Conservation (phyloP, 371 early-diverging fungal species). For the Apophysomyces trapeziformis region DNA sequence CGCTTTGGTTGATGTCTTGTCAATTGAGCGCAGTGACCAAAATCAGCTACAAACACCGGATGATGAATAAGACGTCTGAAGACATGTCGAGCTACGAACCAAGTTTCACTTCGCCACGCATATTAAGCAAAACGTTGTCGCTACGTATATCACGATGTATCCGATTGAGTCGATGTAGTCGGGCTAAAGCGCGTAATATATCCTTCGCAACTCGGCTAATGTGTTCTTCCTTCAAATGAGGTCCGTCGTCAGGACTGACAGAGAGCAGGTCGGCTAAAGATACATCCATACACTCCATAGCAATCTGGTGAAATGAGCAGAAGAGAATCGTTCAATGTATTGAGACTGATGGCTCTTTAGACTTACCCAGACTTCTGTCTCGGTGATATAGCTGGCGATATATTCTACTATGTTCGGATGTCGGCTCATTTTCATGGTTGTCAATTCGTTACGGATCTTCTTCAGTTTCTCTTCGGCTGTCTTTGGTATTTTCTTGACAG, state of each 20-base stretch:
- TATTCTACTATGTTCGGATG: conserved; percentile 76
- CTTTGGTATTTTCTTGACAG: conserved; percentile 74
- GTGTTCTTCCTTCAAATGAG: conserved; percentile 46
- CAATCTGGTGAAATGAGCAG: conserved; percentile 45
- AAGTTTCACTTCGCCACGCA: conserved; percentile 74
- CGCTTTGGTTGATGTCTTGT: conserved; percentile 64
- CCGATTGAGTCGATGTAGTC: conserved; percentile 88
- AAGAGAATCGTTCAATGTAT: neutral
- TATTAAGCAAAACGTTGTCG: conserved; percentile 78
- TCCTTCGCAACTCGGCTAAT: conserved; percentile 79
- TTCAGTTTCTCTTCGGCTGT: conserved; percentile 67
- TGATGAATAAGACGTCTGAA: conserved; percentile 20
- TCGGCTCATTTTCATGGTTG: conserved; percentile 70
- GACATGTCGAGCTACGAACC: conserved; percentile 60
- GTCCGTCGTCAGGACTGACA: conserved; percentile 55
- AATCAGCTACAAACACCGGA: conserved; percentile 61
- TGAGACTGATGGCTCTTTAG: neutral
- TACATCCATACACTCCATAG: conserved; percentile 83
- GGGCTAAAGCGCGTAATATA: conserved; percentile 84
- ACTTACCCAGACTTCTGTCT: conserved; percentile 61
- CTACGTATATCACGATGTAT: conserved; percentile 96
- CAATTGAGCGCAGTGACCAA: conserved; percentile 73
- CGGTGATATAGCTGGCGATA: conserved; percentile 65
- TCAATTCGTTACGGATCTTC: conserved; percentile 72
- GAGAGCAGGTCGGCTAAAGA: conserved; percentile 78